A percentile compares a stretch with the other conserved stretches of the same genome.
Evolutionary conservation across 768 basidiomycete genomes (phyloP).

Genomic region (Mycena haematopus): DNA sequence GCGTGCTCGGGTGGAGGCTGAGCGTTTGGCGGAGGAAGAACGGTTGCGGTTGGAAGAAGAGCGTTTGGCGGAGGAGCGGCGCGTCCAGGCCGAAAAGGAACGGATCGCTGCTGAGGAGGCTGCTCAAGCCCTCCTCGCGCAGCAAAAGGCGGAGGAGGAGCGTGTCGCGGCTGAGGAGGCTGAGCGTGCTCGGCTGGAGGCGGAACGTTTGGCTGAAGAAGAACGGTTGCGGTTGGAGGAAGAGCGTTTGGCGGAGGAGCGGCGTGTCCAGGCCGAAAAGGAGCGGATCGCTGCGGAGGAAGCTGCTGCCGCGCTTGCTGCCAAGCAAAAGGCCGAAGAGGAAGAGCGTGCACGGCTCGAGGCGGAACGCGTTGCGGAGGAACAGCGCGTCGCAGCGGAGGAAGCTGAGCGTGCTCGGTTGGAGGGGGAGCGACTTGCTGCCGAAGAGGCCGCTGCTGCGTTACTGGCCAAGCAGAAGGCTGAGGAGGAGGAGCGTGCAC

Average conservation of each 20-base stretch:
- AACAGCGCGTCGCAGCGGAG: background rate
- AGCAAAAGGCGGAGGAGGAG: constrained; percentile 5
- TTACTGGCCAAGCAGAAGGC: background rate
- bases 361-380: background rate
- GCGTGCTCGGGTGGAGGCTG: constrained; percentile 1
- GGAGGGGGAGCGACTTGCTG: background rate
- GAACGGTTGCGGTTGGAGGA: background rate
- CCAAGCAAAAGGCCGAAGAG: constrained; percentile 1
- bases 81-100: constrained; percentile 9
- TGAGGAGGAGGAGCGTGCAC: background rate
- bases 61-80: constrained; percentile 6
- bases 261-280: constrained; percentile 12
- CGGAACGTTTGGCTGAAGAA: constrained; percentile 2
- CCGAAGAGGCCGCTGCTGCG: no score
- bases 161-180: constrained; percentile 3
- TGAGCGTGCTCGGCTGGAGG: constrained; percentile 4
- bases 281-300: constrained; percentile 18
- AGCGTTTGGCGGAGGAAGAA: background rate
- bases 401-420: background rate
- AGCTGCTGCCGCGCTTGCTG: constrained; percentile 2
- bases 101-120: constrained; percentile 12
- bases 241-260: constrained; percentile 11
- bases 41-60: background rate
- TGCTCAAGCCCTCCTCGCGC: background rate
- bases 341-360: background rate